phyloP scores from a whole-genome alignment of 495 filamentous ascomycete genomes.

The Pyronema omphalodes region DNA sequence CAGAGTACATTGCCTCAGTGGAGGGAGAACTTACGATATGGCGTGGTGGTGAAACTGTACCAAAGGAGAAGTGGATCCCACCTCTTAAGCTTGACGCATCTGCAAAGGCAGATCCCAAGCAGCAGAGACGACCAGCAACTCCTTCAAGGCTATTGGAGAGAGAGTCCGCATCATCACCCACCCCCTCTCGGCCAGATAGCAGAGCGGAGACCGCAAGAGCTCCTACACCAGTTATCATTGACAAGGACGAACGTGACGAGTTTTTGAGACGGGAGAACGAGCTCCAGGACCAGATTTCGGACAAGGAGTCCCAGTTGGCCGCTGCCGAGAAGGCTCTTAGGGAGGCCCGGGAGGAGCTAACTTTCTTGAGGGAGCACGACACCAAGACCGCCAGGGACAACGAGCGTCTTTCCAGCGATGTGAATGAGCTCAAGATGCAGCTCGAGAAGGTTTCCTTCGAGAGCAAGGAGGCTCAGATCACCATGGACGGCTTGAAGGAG shows the following conservation, averaged over 20 bases:
- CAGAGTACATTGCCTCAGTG: slow-evolving; percentile 64
- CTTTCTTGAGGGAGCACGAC: slow-evolving; percentile 63
- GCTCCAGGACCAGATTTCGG: slow-evolving; percentile 84
- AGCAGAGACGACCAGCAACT: slow-evolving; percentile 52
- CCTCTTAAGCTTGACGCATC: slow-evolving; percentile 35
- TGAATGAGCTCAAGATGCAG: slow-evolving; percentile 88
- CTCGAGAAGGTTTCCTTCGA: slow-evolving; percentile 88
- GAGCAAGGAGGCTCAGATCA: slow-evolving; percentile 88
- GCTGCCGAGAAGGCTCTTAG: slow-evolving; percentile 58
- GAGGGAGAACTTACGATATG: slow-evolving; percentile 72
- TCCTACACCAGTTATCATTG: slow-evolving; percentile 50
- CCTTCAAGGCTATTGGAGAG: slow-evolving; percentile 50
- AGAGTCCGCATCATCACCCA: slow-evolving; percentile 31
- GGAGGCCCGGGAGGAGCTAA: slow-evolving; percentile 67
- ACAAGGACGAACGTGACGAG: slow-evolving; percentile 93
- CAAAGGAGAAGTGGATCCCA: slow-evolving; percentile 65
- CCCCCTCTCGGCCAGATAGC: slow-evolving; percentile 47
- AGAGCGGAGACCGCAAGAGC: slow-evolving; percentile 13
- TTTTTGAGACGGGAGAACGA: slow-evolving; percentile 92
- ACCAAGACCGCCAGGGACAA: slow-evolving; percentile 67
- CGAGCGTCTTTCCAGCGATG: slow-evolving; percentile 61
- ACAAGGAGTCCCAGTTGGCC: slow-evolving; percentile 69
- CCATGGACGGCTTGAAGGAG: slow-evolving; percentile 92
- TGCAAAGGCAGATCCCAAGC: slow-evolving; percentile 41
- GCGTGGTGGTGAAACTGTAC: slow-evolving; percentile 74